A percentile compares a stretch with the other conserved stretches of the same genome.
phyloP scores from a whole-genome alignment of 2,329 filamentous ascomycete species.

The Penicillium sp. region DNA sequence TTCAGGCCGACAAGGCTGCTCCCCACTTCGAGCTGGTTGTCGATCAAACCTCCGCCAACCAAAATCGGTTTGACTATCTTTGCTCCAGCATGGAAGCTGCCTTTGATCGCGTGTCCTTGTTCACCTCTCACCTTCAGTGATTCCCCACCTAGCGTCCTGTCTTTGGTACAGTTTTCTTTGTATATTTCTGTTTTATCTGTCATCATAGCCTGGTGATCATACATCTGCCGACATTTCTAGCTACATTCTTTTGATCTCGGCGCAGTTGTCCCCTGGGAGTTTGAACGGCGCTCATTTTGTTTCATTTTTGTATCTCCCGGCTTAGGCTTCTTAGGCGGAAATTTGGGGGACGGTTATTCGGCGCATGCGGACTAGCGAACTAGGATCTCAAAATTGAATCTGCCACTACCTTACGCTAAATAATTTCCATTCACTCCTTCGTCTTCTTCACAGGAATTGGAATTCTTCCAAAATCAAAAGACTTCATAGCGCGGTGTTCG shows the following conservation, averaged over 20 bases:
- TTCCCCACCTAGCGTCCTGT: slow-evolving; percentile 28
- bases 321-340: slow-evolving; percentile 16
- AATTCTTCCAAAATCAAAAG: too few relatives aligned
- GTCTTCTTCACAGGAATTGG: too few relatives aligned
- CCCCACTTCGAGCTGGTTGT: slow-evolving; percentile 65
- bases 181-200: slow-evolving; percentile 16
- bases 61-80: slow-evolving; percentile 36
- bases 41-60: slow-evolving; percentile 28
- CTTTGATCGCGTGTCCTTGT: slow-evolving; percentile 40
- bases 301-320: slow-evolving; percentile 15
- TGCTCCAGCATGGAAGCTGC: slow-evolving; percentile 44
- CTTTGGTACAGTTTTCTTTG: slow-evolving; percentile 18
- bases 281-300: slow-evolving; percentile 19
- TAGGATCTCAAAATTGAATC: slow-evolving; percentile 19
- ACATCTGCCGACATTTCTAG: slow-evolving; percentile 11
- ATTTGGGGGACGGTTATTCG: slow-evolving; percentile 17
- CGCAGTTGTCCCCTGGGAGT: slow-evolving; percentile 12
- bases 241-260: slow-evolving; percentile 9
- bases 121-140: slow-evolving; percentile 42
- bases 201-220: slow-evolving; percentile 22
- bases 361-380: slow-evolving; percentile 19
- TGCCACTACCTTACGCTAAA: neutral
- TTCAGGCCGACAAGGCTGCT: slow-evolving; percentile 63
- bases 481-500: neutral
- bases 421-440: neutral